phyloP scores from a whole-genome alignment of 805 yeast species.

The Wickerhamomyces canadensis region DNA sequence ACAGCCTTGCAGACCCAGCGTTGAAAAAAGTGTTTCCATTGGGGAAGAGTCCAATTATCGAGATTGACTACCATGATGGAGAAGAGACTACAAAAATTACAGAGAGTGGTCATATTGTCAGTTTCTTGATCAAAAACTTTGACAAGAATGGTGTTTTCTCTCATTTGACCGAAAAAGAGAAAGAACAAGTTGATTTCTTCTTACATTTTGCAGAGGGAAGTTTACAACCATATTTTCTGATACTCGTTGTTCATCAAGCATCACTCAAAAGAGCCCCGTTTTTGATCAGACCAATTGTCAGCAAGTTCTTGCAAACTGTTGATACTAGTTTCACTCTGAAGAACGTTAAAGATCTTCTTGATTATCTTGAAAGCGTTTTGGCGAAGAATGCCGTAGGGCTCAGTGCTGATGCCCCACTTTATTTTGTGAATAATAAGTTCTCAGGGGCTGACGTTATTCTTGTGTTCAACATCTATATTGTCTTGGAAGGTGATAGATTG shows the following conservation, averaged over 20 bases:
- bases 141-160: conserved; percentile 37
- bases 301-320: conserved; percentile 38
- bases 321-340: conserved; percentile 44
- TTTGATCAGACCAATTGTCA: conserved; percentile 40
- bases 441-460: conserved; percentile 54
- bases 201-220: conserved; percentile 58
- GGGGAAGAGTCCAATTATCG: conserved; percentile 61
- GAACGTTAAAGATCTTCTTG: conserved; percentile 37
- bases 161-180: conserved; percentile 34
- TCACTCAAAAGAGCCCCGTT: conserved; percentile 39
- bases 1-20: conserved; percentile 44
- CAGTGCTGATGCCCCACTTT: conserved; percentile 13
- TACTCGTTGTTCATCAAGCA: conserved; percentile 31
- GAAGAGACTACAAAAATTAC: conserved; percentile 31
- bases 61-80: conserved; percentile 32
- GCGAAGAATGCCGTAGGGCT: conserved; percentile 21
- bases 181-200: conserved; percentile 42
- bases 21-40: conserved; percentile 50
- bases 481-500: conserved; percentile 18
- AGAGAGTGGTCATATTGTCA: conserved; percentile 58
- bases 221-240: conserved; percentile 43
- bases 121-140: conserved; percentile 44
- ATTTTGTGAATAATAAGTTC: conserved; percentile 44
- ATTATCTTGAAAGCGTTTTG: conserved; percentile 36
- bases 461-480: conserved; percentile 31